Base-by-base conservation (phyloP, 2,329 filamentous ascomycete species). In the Ploettnerulaceae sp. region DNA sequence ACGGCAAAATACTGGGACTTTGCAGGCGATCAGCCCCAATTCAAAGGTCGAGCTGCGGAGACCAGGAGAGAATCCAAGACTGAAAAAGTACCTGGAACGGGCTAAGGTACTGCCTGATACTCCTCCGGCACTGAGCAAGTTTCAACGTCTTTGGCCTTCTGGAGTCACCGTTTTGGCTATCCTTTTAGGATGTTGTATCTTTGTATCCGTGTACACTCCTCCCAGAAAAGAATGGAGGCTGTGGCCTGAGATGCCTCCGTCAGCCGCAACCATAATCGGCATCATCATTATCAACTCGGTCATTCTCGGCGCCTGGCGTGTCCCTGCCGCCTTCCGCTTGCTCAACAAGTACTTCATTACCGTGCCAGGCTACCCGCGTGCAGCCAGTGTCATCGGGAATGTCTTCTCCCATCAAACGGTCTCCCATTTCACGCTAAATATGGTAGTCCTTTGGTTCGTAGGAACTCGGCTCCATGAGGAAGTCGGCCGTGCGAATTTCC, bases 271-370 rank as follows among this genome's bases (percentile, higher is more conserved):
- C 2, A 69, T 88, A n/a, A 68, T 72, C 25, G 68, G 70, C 5
- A 65, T 91, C 32, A 71, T 88, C 34, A 70, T 66, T n/a, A 48
- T 74, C 38, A 89, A 89, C 62, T 47, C 74, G 5, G 53, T 71
- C 29, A 68, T 83, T 8, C 82, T 73, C 54, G 47, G 73, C 18
- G 66, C 72, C 21, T 89, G 84, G 82, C 75, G 74, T 55, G 55
- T 80, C 8, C 83, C 84, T 36, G 77, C 79, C 1, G 57, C 81
- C 22, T 91, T 84, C 82, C 66, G 68, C 9, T 41, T 79, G 12
- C 66, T 89, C 55, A 90, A 88, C 66, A 77, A 72, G 52, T 84
- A 84, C 68, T 81, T 87, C 66, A 69, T 85, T 31, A 64, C 82
- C 26, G 69, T 81, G 7, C 73, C 83, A 5, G 83, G 79, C 5